phyloP scores from a whole-genome alignment of 176 grass and related monocot genomes.

The Guadua angustifolia region DNA sequence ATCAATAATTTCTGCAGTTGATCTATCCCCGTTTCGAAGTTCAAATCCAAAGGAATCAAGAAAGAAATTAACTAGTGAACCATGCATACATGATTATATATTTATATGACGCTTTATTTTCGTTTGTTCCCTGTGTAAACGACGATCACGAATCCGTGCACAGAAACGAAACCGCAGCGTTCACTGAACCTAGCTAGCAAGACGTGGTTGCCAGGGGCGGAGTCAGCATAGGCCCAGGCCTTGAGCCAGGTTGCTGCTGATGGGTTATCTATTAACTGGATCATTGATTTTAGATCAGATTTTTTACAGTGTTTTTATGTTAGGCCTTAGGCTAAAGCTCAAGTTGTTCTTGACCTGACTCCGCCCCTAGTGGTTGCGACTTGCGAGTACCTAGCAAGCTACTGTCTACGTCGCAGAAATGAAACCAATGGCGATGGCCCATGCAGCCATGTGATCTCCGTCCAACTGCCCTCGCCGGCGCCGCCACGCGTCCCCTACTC shows the following conservation, averaged over 20 bases:
- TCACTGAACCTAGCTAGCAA: not conserved
- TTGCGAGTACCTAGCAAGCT: not conserved
- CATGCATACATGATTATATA: not conserved
- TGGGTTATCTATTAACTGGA: too few relatives aligned
- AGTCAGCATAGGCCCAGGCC: too few relatives aligned
- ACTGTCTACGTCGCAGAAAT: not conserved
- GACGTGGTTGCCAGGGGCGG: not conserved
- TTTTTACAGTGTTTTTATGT: too few relatives aligned
- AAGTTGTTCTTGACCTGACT: too few relatives aligned
- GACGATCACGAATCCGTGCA: slow-evolving; percentile 6
- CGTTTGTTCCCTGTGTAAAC: not conserved
- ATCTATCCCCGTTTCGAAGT: not conserved
- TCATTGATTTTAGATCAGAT: too few relatives aligned
- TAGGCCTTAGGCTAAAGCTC: too few relatives aligned
- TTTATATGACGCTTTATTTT: not conserved
- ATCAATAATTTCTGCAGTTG: not conserved
- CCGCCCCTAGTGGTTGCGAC: not conserved
- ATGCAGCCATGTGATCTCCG: slow-evolving; percentile 42
- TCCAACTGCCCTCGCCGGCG: not conserved
- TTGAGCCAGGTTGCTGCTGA: too few relatives aligned
- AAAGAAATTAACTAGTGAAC: not conserved
- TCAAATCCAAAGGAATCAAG: not conserved
- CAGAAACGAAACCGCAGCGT: slow-evolving; percentile 32
- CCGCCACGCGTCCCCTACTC: slow-evolving; percentile 36
- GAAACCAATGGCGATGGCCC: not conserved